These are phyloP conservation scores for Hanseniaspora mollemarum DNA, from an alignment of 805 yeast species.

Conservation along the genomic window DNA sequence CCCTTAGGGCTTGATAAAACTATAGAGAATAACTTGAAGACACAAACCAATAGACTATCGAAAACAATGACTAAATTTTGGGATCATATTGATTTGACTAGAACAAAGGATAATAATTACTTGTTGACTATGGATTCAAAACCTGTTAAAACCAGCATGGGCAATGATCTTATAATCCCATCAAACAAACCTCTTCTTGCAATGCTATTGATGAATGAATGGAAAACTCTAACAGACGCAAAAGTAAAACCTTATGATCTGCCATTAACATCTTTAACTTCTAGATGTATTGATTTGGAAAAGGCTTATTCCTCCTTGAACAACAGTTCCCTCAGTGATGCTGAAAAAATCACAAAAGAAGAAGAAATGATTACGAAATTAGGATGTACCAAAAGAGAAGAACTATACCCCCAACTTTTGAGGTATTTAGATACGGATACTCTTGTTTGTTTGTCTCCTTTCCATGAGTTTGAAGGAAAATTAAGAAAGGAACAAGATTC, in stretches of 20 bases:
- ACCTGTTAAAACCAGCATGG: slow-evolving; percentile 75
- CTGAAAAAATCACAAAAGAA: slow-evolving; percentile 22
- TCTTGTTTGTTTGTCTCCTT: slow-evolving; percentile 72
- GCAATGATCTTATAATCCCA: slow-evolving; percentile 59
- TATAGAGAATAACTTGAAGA: slow-evolving; percentile 40
- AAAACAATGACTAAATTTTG: slow-evolving; percentile 67
- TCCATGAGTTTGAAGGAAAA: slow-evolving; percentile 67
- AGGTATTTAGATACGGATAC: slow-evolving; percentile 93
- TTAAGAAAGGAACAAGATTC: slow-evolving; percentile 72
- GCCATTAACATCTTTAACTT: slow-evolving; percentile 77
- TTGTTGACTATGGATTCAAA: slow-evolving; percentile 60
- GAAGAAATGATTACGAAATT: slow-evolving; percentile 47
- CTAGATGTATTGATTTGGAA: slow-evolving; percentile 73
- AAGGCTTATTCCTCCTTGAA: slow-evolving; percentile 27
- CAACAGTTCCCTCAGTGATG: slow-evolving; percentile 17
- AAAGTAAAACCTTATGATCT: slow-evolving; percentile 64
- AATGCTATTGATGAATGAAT: slow-evolving; percentile 68
- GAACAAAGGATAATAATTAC: slow-evolving; percentile 24
- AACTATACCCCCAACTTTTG: slow-evolving; percentile 49
- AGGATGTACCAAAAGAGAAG: slow-evolving; percentile 41
- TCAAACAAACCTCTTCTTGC: slow-evolving; percentile 51
- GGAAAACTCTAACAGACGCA: slow-evolving; percentile 62
- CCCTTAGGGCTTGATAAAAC: slow-evolving; percentile 30
- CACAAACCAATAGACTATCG: slow-evolving; percentile 60
- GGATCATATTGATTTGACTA: slow-evolving; percentile 48